These are phyloP conservation scores for Phycomyces blakesleeanus DNA, from an alignment of 192 early-diverging fungal species.

Conservation along the genomic window DNA sequence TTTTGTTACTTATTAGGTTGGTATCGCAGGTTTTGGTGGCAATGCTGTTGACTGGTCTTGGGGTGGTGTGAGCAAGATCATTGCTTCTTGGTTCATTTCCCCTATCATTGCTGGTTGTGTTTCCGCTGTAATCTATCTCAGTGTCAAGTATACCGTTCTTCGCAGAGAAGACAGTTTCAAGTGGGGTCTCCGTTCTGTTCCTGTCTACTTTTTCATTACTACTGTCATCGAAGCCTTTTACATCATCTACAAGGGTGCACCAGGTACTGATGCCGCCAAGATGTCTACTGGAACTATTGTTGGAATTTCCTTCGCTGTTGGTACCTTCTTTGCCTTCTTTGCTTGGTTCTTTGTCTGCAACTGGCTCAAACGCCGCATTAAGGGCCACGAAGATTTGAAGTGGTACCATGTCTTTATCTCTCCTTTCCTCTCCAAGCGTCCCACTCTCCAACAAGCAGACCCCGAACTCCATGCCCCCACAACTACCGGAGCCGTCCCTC, in stretches of 20 bases:
- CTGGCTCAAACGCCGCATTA: constrained; percentile 60
- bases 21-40: constrained; percentile 68
- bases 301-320: constrained; percentile 63
- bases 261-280: constrained; percentile 38
- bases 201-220: constrained; percentile 68
- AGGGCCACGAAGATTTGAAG: constrained; percentile 60
- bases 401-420: constrained; percentile 73
- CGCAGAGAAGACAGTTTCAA: constrained; percentile 59
- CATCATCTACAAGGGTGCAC: constrained; percentile 68
- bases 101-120: constrained; percentile 63
- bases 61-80: constrained; percentile 47
- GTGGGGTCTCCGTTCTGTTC: constrained; percentile 63
- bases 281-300: constrained; percentile 47
- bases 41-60: constrained; percentile 61
- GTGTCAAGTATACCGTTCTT: constrained; percentile 61
- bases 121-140: constrained; percentile 60
- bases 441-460: constrained; percentile 22
- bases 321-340: constrained; percentile 48
- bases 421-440: constrained; percentile 53
- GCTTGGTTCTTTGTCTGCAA: constrained; percentile 62
- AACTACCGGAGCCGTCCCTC: background rate
- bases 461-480: constrained; percentile 2
- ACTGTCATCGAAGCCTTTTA: constrained; percentile 62
- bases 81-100: constrained; percentile 76
- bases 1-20: constrained; percentile 23